Evolutionary conservation across 1,284 basidiomycete species (phyloP), one percentile per base, ranked within the genome.

Genomic region (Pseudozyma sp.): DNA sequence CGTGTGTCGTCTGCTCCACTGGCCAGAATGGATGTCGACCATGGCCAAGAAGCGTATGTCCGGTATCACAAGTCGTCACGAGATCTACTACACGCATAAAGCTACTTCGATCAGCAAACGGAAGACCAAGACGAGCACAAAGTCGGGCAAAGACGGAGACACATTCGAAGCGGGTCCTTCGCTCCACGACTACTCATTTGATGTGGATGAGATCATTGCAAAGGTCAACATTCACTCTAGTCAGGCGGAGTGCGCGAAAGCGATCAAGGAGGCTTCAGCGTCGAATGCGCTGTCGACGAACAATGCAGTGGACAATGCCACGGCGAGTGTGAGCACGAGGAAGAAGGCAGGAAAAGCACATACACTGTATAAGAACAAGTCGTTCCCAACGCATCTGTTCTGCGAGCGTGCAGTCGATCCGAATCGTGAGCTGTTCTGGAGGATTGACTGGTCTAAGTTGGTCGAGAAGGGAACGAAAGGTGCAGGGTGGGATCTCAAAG

Each of bases 1-100:
- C n/a, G 69, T 76, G 3, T 70, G 69, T 50, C 69, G 73, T 34
- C 59, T 76, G 6, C 73, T 76, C 2, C 73, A 74, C 34, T 77
- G 76, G 76, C 71, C 76, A 2, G 76, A 77, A 52, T 70, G 68
- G 67, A 74, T 77, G 67, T 70, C 71, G 7, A 70, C 67, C n/a
- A 70, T 70, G 67, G 71, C 71, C 16, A 74, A 71, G 58, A 70
- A 68, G 48, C 67, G 76, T n/a, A 73, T 77, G 67, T 51, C 61
- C 7, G 67, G 67, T 36, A 70, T 74, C 59, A 68, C 67, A 6
- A 63, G 57, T 42, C 59, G 77, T 51, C 64, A 77, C 63, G 77
- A 79, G 52, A 67, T 79, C 69, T 79, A 71, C 66, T 79, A 77
- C 53, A 69, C 68, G 14, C 76, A 79, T 52, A 76, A 76, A 44